Evolutionary conservation across 768 basidiomycete genomes (phyloP).

Genomic region (Russula lepida): DNA sequence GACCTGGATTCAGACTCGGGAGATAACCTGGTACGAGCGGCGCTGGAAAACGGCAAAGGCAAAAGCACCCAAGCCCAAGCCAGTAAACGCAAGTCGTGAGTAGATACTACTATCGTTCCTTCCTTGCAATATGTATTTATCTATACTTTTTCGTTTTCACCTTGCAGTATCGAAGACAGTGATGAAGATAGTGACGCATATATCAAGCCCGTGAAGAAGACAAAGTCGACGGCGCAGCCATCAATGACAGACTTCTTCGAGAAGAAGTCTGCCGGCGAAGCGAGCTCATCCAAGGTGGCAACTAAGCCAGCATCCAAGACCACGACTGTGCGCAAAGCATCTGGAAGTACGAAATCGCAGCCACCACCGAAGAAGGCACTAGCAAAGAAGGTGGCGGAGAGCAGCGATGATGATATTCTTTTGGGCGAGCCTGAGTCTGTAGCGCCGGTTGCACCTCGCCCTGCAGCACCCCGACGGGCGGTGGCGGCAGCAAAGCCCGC

Average conservation of each 20-base stretch:
- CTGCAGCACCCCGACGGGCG: constrained; percentile 39
- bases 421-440: constrained; percentile 36
- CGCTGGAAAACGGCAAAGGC: constrained; percentile 35
- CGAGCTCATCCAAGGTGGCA: constrained; percentile 1
- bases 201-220: constrained; percentile 49
- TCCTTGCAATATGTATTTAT: neutral
- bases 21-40: constrained; percentile 26
- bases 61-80: constrained; percentile 36
- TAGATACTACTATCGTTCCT: neutral
- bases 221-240: constrained; percentile 27
- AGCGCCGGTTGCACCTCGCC: constrained; percentile 33
- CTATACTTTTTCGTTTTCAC: neutral
- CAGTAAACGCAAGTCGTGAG: constrained; percentile 63
- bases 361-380: constrained; percentile 12
- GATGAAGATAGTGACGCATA: constrained; percentile 16
- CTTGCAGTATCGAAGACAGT: neutral
- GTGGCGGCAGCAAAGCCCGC: constrained; percentile 39
- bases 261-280: constrained; percentile 28
- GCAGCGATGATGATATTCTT: constrained; percentile 34
- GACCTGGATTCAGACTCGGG: constrained; percentile 36
- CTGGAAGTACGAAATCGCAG: constrained; percentile 45
- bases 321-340: constrained; percentile 37
- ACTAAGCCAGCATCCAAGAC: constrained; percentile 15
- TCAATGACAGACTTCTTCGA: constrained; percentile 53
- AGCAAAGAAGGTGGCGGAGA: constrained; percentile 28